A percentile compares a stretch with the other conserved stretches of the same genome.
Conservation (phyloP, 2,329 filamentous ascomycete species). For the Apiospora arundinis region DNA sequence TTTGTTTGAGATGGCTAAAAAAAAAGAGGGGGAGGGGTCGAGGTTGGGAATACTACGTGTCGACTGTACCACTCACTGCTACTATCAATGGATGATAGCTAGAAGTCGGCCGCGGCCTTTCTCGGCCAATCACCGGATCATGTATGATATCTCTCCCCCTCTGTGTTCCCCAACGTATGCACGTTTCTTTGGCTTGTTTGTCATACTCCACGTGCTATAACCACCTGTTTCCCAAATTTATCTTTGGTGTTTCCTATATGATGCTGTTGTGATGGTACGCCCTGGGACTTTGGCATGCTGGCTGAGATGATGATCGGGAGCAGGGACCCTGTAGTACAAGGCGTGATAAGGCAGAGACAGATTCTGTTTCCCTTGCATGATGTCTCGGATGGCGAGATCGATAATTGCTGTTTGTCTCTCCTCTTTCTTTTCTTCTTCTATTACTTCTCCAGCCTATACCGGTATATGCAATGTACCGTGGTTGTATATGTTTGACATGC, state of each 20-base stretch:
- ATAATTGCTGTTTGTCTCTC: not conserved
- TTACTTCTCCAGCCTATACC: not conserved
- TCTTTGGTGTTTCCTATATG: not conserved
- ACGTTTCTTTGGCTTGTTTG: not conserved
- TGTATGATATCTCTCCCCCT: not conserved
- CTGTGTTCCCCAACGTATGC: not conserved
- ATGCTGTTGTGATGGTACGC: not conserved
- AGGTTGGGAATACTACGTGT: not conserved
- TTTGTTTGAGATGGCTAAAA: not conserved
- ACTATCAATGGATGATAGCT: too few species aligned
- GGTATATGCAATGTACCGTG: not conserved
- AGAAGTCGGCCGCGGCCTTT: not conserved
- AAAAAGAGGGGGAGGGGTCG: not conserved
- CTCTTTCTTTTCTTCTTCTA: not conserved
- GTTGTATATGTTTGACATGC: not conserved
- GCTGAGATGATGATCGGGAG: not conserved
- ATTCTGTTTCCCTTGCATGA: slow-evolving; percentile 8
- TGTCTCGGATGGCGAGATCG: not conserved
- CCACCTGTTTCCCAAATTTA: not conserved
- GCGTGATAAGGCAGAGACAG: slow-evolving; percentile 16
- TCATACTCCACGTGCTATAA: not conserved
- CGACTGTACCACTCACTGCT: too few species aligned
- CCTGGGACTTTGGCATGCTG: not conserved
- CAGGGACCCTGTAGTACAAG: not conserved
- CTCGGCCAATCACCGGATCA: not conserved